phyloP scores from a whole-genome alignment of 208 protist genomes.

The Crithidia mellificae region DNA sequence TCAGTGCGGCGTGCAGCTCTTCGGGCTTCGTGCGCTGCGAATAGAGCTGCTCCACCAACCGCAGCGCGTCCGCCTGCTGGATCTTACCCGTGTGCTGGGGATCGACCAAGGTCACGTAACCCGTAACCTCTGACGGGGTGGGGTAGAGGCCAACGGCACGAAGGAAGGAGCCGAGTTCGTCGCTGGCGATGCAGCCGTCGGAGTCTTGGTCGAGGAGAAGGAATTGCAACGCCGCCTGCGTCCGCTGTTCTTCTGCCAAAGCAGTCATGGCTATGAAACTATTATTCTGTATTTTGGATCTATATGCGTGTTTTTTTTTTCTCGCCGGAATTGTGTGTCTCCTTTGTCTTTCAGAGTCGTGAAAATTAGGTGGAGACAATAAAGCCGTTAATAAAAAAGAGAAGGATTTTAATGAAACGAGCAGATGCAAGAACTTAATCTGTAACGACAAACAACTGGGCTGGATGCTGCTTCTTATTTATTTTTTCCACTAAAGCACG shows the following conservation, averaged over 20 bases:
- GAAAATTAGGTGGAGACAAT: too few species aligned
- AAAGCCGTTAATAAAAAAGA: too few species aligned
- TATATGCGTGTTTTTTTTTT: too few species aligned
- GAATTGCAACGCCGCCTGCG: slow-evolving; percentile 99
- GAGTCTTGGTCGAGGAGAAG: slow-evolving; percentile 98
- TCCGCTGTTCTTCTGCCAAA: slow-evolving; percentile 96
- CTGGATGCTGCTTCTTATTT: too few species aligned
- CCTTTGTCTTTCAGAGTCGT: too few species aligned
- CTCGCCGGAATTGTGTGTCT: too few species aligned
- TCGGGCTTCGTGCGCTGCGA: slow-evolving; percentile 44
- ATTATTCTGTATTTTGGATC: too few species aligned
- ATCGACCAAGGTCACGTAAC: slow-evolving; percentile 97
- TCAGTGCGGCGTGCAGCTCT: slow-evolving; percentile 94
- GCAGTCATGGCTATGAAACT: slow-evolving; percentile 11
- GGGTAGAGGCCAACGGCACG: slow-evolving; percentile 98
- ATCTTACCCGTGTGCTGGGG: slow-evolving; percentile 94
- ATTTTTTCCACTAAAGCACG: too few species aligned
- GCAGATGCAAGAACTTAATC: too few species aligned
- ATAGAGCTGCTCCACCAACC: slow-evolving; percentile 73
- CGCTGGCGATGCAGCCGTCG: slow-evolving; percentile 96
- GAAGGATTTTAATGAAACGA: too few species aligned
- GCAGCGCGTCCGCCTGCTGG: slow-evolving; percentile 86
- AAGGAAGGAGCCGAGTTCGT: slow-evolving; percentile 99
- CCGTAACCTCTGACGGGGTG: slow-evolving; percentile 93
- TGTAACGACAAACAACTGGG: too few species aligned